Percentiles rank a stretch among this genome's conserved stretches.
phyloP scores from a whole-genome alignment of 2,329 filamentous ascomycete genomes.

The Penicillium paneum region DNA sequence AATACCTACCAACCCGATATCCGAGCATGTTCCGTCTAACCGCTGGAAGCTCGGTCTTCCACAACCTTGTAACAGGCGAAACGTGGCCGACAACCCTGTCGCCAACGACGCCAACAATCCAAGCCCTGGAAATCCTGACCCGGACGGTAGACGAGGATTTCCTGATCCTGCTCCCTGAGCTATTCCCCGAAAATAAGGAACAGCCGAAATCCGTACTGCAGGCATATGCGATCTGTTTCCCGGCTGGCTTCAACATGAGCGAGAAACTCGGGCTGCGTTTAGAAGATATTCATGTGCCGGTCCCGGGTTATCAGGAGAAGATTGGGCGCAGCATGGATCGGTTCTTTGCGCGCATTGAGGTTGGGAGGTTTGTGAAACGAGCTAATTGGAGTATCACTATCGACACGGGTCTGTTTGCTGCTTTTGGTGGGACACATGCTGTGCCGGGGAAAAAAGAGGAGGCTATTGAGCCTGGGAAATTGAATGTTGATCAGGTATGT shows the following conservation, averaged over 20 bases:
- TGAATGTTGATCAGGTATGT: conserved; percentile 47
- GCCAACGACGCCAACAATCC: conserved; percentile 31
- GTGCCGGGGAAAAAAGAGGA: conserved; percentile 18
- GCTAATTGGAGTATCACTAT: conserved; percentile 51
- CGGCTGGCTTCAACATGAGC: conserved; percentile 57
- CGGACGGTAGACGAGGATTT: conserved; percentile 59
- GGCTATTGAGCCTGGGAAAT: conserved; percentile 30
- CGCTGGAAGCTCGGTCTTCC: conserved; percentile 26
- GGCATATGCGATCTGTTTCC: conserved; percentile 57
- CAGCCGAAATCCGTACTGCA: conserved; percentile 52
- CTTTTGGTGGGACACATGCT: conserved; percentile 38
- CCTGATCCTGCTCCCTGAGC: conserved; percentile 53
- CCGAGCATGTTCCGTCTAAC: conserved; percentile 51
- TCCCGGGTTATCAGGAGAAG: conserved; percentile 57
- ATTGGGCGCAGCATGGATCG: conserved; percentile 60
- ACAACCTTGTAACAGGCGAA: conserved; percentile 49
- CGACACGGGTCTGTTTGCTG: conserved; percentile 39
- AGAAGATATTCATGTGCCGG: conserved; percentile 56
- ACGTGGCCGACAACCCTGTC: conserved; percentile 39
- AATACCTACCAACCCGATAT: conserved; percentile 57
- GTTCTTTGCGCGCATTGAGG: conserved; percentile 55
- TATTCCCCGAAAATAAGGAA: conserved; percentile 13
- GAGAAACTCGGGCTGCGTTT: conserved; percentile 54
- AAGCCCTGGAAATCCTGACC: conserved; percentile 50
- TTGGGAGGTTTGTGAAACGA: conserved; percentile 55